Conservation (phyloP, 129 eudicot genomes). For the Pulicaria dysenterica region DNA sequence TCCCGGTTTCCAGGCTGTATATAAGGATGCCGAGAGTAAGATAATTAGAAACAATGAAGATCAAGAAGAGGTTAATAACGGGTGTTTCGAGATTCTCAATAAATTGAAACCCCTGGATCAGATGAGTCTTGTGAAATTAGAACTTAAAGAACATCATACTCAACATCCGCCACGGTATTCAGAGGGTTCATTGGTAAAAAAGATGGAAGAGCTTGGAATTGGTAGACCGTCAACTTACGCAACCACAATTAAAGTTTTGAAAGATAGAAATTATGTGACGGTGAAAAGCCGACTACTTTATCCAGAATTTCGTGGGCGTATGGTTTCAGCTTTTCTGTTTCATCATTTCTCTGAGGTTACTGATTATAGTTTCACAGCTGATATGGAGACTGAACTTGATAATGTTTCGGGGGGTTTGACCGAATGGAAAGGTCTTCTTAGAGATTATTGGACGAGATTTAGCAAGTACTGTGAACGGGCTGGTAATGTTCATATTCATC, state of each 20-base stretch:
- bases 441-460: slow-evolving; percentile 95
- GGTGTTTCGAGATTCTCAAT: slow-evolving; percentile 46
- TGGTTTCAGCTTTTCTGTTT: slow-evolving; percentile 90
- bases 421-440: slow-evolving; percentile 93
- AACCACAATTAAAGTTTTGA: slow-evolving; percentile 70
- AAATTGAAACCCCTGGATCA: slow-evolving; percentile 47
- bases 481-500: slow-evolving; percentile 73
- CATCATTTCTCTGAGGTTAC: slow-evolving; percentile 88
- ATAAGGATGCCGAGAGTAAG: slow-evolving; percentile 64
- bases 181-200: slow-evolving; percentile 84
- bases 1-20: slow-evolving; percentile 73
- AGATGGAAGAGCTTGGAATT: slow-evolving; percentile 97
- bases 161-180: slow-evolving; percentile 84
- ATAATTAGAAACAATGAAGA: slow-evolving; percentile 44
- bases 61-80: slow-evolving; percentile 40
- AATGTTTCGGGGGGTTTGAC: slow-evolving; percentile 95
- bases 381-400: slow-evolving; percentile 96
- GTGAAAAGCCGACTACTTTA: slow-evolving; percentile 54
- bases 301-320: slow-evolving; percentile 97
- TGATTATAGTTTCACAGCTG: slow-evolving; percentile 95
- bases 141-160: slow-evolving; percentile 78
- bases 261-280: slow-evolving; percentile 81
- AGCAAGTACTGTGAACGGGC: slow-evolving; percentile 75
- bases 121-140: slow-evolving; percentile 48
- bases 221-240: slow-evolving; percentile 99